These are phyloP conservation scores for Xenoacremonium recifei DNA, from an alignment of 2,329 filamentous ascomycete genomes.

Conservation along the genomic window DNA sequence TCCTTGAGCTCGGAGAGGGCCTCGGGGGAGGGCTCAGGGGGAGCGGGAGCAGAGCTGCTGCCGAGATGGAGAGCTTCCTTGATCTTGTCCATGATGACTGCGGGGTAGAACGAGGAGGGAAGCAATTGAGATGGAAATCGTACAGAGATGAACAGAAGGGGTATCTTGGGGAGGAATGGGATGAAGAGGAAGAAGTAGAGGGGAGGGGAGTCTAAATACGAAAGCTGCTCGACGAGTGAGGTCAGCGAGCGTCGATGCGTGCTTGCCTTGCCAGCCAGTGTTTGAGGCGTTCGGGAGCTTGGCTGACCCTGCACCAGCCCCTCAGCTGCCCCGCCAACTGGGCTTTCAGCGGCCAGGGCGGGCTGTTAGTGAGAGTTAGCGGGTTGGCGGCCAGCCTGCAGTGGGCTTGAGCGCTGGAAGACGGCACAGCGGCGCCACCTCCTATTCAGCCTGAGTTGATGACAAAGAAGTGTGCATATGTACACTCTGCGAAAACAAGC, in stretches of 20 bases:
- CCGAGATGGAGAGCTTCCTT: conserved; percentile 41
- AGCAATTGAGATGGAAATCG: conserved; percentile 3
- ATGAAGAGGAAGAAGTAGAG: conserved; percentile 3
- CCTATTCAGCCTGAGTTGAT: conserved; percentile 18
- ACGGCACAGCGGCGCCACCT: conserved; percentile 19
- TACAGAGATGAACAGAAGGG: conserved; percentile 7
- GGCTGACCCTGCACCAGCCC: conserved; percentile 22
- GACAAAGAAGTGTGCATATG: neutral
- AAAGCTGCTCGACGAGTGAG: conserved; percentile 1
- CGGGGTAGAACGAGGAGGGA: conserved; percentile 4
- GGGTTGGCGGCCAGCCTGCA: conserved; percentile 1
- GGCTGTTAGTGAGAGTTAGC: neutral
- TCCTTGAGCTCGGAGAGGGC: conserved; percentile 68
- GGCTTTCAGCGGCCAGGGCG: neutral
- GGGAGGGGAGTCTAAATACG: conserved; percentile 16
- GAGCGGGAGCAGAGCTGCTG: conserved; percentile 25
- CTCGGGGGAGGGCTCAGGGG: conserved; percentile 59
- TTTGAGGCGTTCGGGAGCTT: neutral
- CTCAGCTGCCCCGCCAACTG: conserved; percentile 28
- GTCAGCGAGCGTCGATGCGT: neutral
- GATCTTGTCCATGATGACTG: conserved; percentile 41
- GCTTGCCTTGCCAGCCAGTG: neutral
- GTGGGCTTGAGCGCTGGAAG: conserved; percentile 12
- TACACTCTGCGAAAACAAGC: neutral
- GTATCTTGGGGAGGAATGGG: conserved; percentile 5